Conservation (phyloP, 106 monocot genomes). For the Gastrodia elata region DNA sequence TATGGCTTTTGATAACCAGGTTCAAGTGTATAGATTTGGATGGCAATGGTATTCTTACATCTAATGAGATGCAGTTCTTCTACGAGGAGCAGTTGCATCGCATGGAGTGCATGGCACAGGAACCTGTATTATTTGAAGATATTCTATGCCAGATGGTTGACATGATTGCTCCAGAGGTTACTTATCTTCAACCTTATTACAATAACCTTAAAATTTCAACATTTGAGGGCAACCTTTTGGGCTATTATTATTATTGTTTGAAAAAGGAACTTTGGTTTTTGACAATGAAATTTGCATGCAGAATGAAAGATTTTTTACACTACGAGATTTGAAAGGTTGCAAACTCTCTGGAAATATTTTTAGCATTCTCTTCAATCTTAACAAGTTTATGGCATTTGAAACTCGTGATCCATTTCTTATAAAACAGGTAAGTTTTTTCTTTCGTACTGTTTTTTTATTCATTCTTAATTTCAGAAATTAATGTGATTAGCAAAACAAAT, state of each 20-base stretch:
- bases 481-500: neutral
- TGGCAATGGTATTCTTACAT: slow-evolving; percentile 79
- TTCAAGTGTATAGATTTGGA: slow-evolving; percentile 96
- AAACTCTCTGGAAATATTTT: slow-evolving; percentile 93
- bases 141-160: slow-evolving; percentile 95
- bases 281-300: slow-evolving; percentile 22
- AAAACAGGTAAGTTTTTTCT: slow-evolving; percentile 52
- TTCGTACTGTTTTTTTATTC: neutral
- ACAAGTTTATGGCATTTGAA: slow-evolving; percentile 97
- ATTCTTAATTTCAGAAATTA: neutral
- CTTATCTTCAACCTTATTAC: neutral
- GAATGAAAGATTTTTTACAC: slow-evolving; percentile 54
- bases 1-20: no score
- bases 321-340: slow-evolving; percentile 71
- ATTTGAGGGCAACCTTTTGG: neutral
- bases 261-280: no score
- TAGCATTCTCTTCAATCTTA: slow-evolving; percentile 95
- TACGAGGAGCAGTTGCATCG: slow-evolving; percentile 97
- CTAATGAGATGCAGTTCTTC: slow-evolving; percentile 89
- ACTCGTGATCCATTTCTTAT: slow-evolving; percentile 95
- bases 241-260: no score
- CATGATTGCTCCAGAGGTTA: slow-evolving; percentile 87
- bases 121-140: slow-evolving; percentile 91
- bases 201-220: neutral
- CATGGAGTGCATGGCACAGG: slow-evolving; percentile 99